phyloP scores from a whole-genome alignment of 257 asterid genomes.

The Jacaranda mimosifolia region DNA sequence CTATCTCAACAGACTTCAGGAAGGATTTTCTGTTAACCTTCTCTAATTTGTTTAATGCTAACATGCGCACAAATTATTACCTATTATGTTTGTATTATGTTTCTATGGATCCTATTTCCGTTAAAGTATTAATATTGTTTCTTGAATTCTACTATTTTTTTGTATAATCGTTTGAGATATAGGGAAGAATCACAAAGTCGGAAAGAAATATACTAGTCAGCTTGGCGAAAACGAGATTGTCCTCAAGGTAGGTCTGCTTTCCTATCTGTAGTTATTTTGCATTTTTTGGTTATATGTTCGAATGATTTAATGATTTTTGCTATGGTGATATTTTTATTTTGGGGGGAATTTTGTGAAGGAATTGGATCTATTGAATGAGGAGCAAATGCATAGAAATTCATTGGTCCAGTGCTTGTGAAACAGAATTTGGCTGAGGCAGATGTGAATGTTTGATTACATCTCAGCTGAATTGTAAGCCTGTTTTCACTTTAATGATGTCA shows the following conservation, averaged over 20 bases:
- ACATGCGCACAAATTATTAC: background rate
- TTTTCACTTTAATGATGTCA: background rate
- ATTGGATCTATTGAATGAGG: constrained; percentile 86
- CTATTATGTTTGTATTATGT: background rate
- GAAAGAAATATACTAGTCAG: constrained; percentile 91
- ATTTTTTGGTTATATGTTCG: constrained; percentile 2
- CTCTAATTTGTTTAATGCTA: constrained; percentile 40
- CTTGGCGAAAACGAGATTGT: constrained; percentile 98
- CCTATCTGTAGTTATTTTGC: background rate
- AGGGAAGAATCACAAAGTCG: constrained; percentile 86
- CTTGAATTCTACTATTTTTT: constrained; percentile 20
- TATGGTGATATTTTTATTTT: background rate
- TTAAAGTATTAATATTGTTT: background rate
- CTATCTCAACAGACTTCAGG: constrained; percentile 81
- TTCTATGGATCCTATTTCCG: too few species aligned
- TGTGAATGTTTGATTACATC: constrained; percentile 91
- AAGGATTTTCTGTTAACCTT: constrained; percentile 47
- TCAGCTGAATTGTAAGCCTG: constrained; percentile 83
- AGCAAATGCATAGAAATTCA: constrained; percentile 94
- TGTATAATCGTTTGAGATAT: constrained; percentile 50
- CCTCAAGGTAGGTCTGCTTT: constrained; percentile 64
- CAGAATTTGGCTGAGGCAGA: constrained; percentile 98
- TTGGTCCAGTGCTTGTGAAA: constrained; percentile 94
- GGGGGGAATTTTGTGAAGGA: constrained; percentile 56
- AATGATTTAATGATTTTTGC: background rate